phyloP scores from a whole-genome alignment of 352 stramenopile species.

The Phytopythium sindhum region DNA sequence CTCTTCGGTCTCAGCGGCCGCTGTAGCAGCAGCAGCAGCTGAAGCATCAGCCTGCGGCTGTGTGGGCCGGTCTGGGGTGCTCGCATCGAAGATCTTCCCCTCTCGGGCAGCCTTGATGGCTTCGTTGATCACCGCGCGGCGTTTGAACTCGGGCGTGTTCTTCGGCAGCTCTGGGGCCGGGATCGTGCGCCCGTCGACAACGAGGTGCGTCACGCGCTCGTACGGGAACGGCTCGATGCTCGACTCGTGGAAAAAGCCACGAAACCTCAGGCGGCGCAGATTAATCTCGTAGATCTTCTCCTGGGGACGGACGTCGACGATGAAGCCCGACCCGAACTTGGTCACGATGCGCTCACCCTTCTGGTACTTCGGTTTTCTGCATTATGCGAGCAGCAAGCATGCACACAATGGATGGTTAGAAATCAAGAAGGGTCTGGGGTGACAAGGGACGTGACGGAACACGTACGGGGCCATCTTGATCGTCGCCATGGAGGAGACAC shows the following conservation, averaged over 20 bases:
- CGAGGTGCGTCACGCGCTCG: constrained; percentile 79
- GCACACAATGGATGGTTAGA: constrained; percentile 4
- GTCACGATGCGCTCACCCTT: constrained; percentile 77
- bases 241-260: constrained; percentile 72
- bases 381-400: constrained; percentile 3
- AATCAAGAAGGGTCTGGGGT: neutral
- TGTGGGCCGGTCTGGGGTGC: constrained; percentile 11
- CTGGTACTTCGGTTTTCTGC: constrained; percentile 64
- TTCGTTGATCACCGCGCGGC: constrained; percentile 62
- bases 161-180: constrained; percentile 61
- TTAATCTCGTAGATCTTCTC: constrained; percentile 80
- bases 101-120: constrained; percentile 60
- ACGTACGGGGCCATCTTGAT: constrained; percentile 69
- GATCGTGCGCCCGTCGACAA: constrained; percentile 74
- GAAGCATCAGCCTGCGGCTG: constrained; percentile 11
- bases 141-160: constrained; percentile 64
- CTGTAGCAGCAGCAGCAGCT: constrained; percentile 17
- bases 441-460: neutral
- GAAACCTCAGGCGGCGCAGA: constrained; percentile 68
- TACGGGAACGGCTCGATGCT: constrained; percentile 72
- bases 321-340: constrained; percentile 74
- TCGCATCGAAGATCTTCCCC: constrained; percentile 22
- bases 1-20: constrained; percentile 18
- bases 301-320: constrained; percentile 47
- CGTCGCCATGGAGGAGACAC: constrained; percentile 64